Evolutionary conservation across 371 early-diverging fungal species (phyloP).

Genomic region (Dinochytrium kinnereticum): DNA sequence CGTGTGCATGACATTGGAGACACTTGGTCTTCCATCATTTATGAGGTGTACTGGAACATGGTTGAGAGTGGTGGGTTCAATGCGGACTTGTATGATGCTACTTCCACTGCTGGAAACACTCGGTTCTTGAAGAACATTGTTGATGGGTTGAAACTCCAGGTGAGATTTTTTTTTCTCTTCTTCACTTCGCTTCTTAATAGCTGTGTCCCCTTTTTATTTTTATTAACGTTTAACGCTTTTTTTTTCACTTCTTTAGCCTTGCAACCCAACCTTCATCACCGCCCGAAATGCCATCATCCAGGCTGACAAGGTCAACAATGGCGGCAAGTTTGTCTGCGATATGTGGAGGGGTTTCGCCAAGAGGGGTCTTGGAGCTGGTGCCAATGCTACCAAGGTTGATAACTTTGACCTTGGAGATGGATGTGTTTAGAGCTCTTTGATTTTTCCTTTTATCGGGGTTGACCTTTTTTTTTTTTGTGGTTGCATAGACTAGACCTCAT

Average conservation of each 20-base stretch:
- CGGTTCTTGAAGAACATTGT: conserved; percentile 35
- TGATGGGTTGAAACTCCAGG: conserved; percentile 74
- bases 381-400: neutral
- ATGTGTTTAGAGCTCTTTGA: too few species aligned
- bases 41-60: conserved; percentile 85
- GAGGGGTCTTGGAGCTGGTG: conserved; percentile 54
- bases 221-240: too few species aligned
- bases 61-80: conserved; percentile 65
- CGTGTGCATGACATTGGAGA: conserved; percentile 43
- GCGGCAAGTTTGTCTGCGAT: conserved; percentile 76
- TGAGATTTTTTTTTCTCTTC: too few species aligned
- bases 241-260: too few species aligned
- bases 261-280: conserved; percentile 82
- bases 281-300: conserved; percentile 89
- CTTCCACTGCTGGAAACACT: conserved; percentile 31
- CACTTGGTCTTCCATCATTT: conserved; percentile 60
- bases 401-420: neutral
- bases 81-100: neutral
- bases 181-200: too few species aligned
- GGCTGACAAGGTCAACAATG: conserved; percentile 78
- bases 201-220: too few species aligned
- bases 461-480: too few species aligned
- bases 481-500: too few species aligned
- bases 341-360: conserved; percentile 89
- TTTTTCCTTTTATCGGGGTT: too few species aligned